Evolutionary conservation across 768 basidiomycete genomes (phyloP), one percentile per base, ranked within the genome.

Genomic region (Suillus occidentalis): DNA sequence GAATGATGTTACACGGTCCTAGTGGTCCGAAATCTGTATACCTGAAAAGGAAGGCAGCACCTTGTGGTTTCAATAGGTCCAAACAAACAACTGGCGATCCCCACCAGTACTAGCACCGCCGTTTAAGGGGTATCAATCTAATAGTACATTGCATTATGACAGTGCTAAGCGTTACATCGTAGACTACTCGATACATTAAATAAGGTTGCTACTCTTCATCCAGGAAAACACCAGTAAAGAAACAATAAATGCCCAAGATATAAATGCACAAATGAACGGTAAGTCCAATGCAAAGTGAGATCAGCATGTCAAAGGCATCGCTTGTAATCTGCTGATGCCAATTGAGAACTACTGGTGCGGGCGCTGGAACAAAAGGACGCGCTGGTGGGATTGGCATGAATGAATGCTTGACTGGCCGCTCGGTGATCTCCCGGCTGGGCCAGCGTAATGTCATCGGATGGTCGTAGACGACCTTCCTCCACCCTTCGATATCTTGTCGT

Each of bases 221-320:
- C 57, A 3, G 5, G 18, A 31, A 40, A 14, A 18, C 8, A 22
- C 36, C 36, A 37, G 6, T 68, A 12, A 76, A 70, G 50, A 75
- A 61, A 68, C 74, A 71, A 65, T 76, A 76, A 28, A 77, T 49
- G 22, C 75, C 69, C 22, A 66, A 74, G 10, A 74, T 31, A 64
- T 67, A 69, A 66, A 76, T 68, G 22, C 75, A 76, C 31, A 64
- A 28, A 42, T 77, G 67, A 64, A 76, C 71, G 28, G 69, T 58
- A 9, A 73, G 52, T n/a, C 75, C 75, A 14, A 76, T 57, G 16
- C 60, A 52, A 43, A 77, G 45, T 25, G 75, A 64, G 10, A 67
- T 63, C 20, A 77, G 28, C 7, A 73, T 76, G 20, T 77, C 75
- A 55, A 68, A 68, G 57, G 77, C 49, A 47, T 76, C 76, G 39